A percentile compares a stretch with the other conserved stretches of the same genome.
Evolutionary conservation across 2,329 filamentous ascomycete genomes (phyloP).

Genomic region (Diaporthe longicolla): DNA sequence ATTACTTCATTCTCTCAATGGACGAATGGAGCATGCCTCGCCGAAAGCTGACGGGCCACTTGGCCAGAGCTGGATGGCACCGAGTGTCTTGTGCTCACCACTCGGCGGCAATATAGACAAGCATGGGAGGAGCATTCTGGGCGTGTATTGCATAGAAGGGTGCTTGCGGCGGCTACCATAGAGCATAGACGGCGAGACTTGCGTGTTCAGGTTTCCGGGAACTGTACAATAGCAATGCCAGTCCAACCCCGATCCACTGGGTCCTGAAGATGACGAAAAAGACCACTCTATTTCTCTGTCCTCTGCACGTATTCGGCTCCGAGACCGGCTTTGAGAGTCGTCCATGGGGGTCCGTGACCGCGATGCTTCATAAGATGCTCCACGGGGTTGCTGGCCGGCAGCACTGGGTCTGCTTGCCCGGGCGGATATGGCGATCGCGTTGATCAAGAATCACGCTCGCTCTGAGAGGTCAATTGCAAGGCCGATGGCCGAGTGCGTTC

Average conservation of each 20-base stretch:
- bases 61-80: conserved; percentile 34
- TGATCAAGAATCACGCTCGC: background rate
- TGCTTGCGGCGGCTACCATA: conserved; percentile 42
- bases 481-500: background rate
- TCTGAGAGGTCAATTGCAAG: background rate
- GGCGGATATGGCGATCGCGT: conserved; percentile 7
- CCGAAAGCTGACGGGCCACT: conserved; percentile 40
- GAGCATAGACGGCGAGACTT: conserved; percentile 44
- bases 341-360: background rate
- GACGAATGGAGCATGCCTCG: conserved; percentile 42
- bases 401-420: background rate
- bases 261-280: conserved; percentile 36
- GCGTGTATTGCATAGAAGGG: conserved; percentile 43
- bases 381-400: background rate
- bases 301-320: background rate
- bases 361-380: background rate
- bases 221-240: conserved; percentile 44
- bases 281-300: conserved; percentile 33
- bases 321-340: conserved; percentile 10
- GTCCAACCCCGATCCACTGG: conserved; percentile 43
- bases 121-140: conserved; percentile 42
- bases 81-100: conserved; percentile 36
- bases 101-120: conserved; percentile 43
- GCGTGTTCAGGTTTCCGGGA: conserved; percentile 42
- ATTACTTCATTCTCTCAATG: conserved; percentile 36